These are phyloP conservation scores for Penicillium sp. DNA, from an alignment of 2,329 filamentous ascomycete species.

Conservation along the genomic window DNA sequence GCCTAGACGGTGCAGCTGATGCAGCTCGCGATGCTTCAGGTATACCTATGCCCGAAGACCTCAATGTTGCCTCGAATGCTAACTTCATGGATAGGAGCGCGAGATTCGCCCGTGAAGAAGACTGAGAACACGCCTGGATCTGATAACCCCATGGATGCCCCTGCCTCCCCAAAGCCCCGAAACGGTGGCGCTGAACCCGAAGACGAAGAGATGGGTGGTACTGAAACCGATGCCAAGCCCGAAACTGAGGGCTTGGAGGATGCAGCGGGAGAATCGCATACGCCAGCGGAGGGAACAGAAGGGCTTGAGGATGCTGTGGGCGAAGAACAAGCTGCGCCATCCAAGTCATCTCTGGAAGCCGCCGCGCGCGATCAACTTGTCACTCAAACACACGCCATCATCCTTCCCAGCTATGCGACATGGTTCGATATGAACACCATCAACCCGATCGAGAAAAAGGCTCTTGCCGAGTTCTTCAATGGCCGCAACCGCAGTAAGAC, in stretches of 20 bases:
- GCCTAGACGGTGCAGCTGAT: conserved; percentile 31
- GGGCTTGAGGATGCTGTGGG: conserved; percentile 38
- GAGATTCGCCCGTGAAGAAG: conserved; percentile 34
- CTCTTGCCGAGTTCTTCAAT: conserved; percentile 97
- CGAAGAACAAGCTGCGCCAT: conserved; percentile 61
- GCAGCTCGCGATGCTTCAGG: conserved; percentile 33
- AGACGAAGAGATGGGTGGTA: conserved; percentile 80
- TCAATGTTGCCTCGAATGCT: conserved; percentile 19
- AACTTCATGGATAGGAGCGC: conserved; percentile 28
- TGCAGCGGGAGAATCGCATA: conserved; percentile 46
- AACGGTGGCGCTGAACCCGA: conserved; percentile 58
- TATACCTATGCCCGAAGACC: conserved; percentile 23
- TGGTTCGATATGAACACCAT: conserved; percentile 99
- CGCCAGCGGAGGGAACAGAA: conserved; percentile 46
- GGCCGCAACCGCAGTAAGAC: conserved; percentile 98
- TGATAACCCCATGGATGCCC: conserved; percentile 69
- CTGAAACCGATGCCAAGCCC: conserved; percentile 45
- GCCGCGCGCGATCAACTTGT: conserved; percentile 89
- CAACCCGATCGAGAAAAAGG: conserved; percentile 88
- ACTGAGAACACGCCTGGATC: conserved; percentile 39
- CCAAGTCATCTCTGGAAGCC: conserved; percentile 78
- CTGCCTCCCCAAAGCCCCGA: conserved; percentile 62
- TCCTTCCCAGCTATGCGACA: conserved; percentile 93
- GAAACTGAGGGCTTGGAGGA: conserved; percentile 48
- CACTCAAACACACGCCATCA: conserved; percentile 90